Conservation (phyloP, 2,329 filamentous ascomycete genomes). For the Botrytis squamosa region DNA sequence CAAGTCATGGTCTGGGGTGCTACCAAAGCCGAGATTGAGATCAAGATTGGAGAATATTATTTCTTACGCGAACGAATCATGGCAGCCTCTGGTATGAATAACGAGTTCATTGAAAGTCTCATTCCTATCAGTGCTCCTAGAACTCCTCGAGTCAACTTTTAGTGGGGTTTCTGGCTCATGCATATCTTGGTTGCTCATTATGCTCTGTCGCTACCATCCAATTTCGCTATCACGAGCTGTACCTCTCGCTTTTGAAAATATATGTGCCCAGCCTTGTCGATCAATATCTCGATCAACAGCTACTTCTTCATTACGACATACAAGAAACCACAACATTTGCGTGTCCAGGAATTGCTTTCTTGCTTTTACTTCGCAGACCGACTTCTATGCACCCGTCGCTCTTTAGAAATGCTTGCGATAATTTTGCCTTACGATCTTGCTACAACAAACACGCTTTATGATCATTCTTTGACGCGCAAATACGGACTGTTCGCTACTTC, state of each 20-base stretch:
- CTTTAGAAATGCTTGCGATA: not conserved
- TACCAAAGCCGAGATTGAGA: slow-evolving; percentile 6
- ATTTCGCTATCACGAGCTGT: not conserved
- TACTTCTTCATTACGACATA: not conserved
- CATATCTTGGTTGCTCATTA: not conserved
- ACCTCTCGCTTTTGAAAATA: not conserved
- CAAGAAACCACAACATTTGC: not conserved
- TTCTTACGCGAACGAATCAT: slow-evolving; percentile 5
- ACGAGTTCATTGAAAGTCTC: slow-evolving; percentile 5
- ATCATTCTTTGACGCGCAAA: not conserved
- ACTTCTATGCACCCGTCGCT: not conserved
- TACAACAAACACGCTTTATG: not conserved
- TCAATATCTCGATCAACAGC: not conserved
- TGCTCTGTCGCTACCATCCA: not conserved
- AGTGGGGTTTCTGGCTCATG: not conserved
- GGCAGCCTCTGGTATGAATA: slow-evolving; percentile 9
- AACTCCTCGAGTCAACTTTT: slow-evolving; percentile 16
- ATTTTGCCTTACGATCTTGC: not conserved
- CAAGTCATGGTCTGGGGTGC: slow-evolving; percentile 4
- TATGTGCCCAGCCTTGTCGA: not conserved
- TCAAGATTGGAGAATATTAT: slow-evolving; percentile 10
- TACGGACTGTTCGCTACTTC: not conserved
- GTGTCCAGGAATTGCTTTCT: not conserved
- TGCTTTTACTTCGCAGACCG: not conserved
- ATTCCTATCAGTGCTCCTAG: not conserved